Base-by-base conservation (phyloP, 108 stramenopile species). In the Nitzschia sp. region DNA sequence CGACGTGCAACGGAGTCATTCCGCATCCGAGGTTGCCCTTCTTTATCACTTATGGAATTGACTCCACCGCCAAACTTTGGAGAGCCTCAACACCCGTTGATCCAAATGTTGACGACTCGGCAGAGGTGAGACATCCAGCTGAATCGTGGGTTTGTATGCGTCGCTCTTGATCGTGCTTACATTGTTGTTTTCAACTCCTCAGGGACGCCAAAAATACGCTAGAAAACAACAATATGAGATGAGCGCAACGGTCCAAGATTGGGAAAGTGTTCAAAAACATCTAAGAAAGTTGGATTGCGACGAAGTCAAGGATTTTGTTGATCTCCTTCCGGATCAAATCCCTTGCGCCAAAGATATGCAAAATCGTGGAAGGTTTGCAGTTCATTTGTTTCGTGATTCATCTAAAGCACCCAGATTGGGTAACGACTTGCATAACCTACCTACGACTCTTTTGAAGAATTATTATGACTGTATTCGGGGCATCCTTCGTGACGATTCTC, bases 61-160 rank as follows among this genome's bases (percentile, higher is more conserved):
- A 94, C 81, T 84, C 86, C 1, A 91, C 88, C 22, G 92, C 89
- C 15, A 90, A 90, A 48, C 73, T 94, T 29, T 94, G 92, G 92
- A 67, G 92, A 57, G 85, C 89, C 2, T 85, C 85, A 11, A 68
- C 41, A n/a, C 92, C 92, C 2, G 84, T 90, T 25, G 89, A 85
- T 58, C 26, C 60, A 26, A 73, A 85, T 15, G 66, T 85, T 2
- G 89, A 93, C 48, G 92, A 93, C 61, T 87, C 89, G 22, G 73
- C 80, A 22, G 29, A 32, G 16, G 84, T 75, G 59, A 76, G 81
- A 1, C 27, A 45, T 29, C 8, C 48, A 50, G 48, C 38, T 29
- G 19, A n/a, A n/a, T n/a, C n/a, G n/a, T n/a, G n/a, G n/a, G 28
- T 45, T 16, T 30, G 16, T 25, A 36, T 2, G 36, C 0, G 11